These are phyloP conservation scores for Dryas integrifolia DNA, from an alignment of 331 rosid species.

Conservation along the genomic window DNA sequence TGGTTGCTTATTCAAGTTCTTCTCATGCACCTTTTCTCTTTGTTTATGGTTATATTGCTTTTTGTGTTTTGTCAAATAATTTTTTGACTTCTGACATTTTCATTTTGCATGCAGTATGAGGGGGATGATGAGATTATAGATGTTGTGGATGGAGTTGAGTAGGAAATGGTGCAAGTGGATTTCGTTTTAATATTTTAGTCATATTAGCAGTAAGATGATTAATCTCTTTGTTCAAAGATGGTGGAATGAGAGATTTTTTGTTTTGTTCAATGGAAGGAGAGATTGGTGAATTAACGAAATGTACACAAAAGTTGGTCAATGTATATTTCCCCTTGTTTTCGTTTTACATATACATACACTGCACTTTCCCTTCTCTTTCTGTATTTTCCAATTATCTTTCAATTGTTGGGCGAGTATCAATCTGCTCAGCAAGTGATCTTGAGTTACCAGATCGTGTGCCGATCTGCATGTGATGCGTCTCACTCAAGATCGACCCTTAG, in stretches of 20 bases:
- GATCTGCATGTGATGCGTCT: too few relatives aligned
- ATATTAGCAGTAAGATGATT: background rate
- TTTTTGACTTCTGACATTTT: slow-evolving; percentile 24
- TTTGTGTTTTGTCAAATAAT: background rate
- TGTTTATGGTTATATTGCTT: background rate
- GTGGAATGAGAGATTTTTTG: background rate
- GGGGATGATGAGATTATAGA: slow-evolving; percentile 58
- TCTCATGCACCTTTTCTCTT: background rate
- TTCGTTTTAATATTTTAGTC: background rate
- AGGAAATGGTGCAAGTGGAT: slow-evolving; percentile 37
- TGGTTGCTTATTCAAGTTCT: background rate
- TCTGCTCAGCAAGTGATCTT: too few relatives aligned
- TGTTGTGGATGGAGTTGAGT: slow-evolving; percentile 51
- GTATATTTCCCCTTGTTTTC: background rate
- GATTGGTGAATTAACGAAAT: background rate
- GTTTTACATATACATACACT: background rate
- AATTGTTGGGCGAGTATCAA: too few relatives aligned
- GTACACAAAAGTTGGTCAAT: background rate
- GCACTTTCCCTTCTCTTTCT: too few relatives aligned
- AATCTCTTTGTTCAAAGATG: background rate
- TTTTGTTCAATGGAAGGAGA: background rate
- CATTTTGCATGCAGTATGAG: slow-evolving; percentile 57
- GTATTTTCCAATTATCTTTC: too few relatives aligned
- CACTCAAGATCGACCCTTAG: too few relatives aligned
- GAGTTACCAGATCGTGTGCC: too few relatives aligned